Evolutionary conservation across 2,329 filamentous ascomycete genomes (phyloP).

Genomic region (Pleoardoris graminearum): DNA sequence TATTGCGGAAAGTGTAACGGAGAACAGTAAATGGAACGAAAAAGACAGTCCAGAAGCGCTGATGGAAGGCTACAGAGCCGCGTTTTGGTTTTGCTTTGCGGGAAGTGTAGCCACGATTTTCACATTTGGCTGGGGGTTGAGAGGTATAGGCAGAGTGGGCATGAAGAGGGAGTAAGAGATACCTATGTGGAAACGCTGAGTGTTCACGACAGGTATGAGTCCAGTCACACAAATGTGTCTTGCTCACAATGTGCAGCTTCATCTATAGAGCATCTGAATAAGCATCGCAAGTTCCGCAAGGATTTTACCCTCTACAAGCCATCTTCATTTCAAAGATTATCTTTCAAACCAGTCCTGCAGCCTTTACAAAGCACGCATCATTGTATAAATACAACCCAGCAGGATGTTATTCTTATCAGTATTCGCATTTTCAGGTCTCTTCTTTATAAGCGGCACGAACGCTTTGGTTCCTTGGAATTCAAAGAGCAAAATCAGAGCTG

Average conservation of each 20-base stretch:
- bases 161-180: conserved; percentile 43
- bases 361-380: no score
- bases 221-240: neutral
- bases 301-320: no score
- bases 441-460: no score
- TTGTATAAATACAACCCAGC: no score
- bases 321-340: no score
- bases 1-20: conserved; percentile 40
- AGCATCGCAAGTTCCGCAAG: no score
- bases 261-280: neutral
- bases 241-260: neutral
- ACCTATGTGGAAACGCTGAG: neutral
- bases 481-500: no score
- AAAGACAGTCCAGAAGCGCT: conserved; percentile 42
- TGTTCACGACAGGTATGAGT: neutral
- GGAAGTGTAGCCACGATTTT: conserved; percentile 33
- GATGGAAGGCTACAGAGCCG: conserved; percentile 48
- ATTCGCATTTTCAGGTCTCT: no score
- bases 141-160: conserved; percentile 51
- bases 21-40: conserved; percentile 22
- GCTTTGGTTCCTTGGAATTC: no score
- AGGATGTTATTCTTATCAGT: no score
- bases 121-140: conserved; percentile 47
- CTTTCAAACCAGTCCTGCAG: no score
- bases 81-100: conserved; percentile 50